A percentile compares a stretch with the other conserved stretches of the same genome.
These are phyloP conservation scores for Aspergillus calidoustus DNA, from an alignment of 2,329 filamentous ascomycete genomes.

Conservation along the genomic window DNA sequence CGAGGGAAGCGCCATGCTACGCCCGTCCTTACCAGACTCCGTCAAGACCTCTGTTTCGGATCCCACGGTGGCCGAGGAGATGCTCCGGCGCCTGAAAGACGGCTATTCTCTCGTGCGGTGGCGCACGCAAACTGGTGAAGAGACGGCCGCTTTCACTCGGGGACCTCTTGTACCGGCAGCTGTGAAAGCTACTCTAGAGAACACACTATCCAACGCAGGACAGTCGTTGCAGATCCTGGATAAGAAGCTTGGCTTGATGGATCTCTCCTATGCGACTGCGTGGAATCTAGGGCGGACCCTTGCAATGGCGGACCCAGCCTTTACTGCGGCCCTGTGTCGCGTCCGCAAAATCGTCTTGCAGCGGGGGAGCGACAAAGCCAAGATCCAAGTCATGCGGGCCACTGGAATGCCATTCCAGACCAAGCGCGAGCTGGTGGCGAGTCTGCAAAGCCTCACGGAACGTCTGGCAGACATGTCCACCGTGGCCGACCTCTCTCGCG, in stretches of 20 bases:
- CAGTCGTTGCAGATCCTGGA: conserved; percentile 49
- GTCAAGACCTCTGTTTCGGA: too few relatives aligned
- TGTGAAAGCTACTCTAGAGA: conserved; percentile 11
- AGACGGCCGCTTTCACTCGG: conserved; percentile 42
- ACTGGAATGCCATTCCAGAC: not conserved
- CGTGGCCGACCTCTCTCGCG: not conserved
- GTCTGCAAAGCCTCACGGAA: not conserved
- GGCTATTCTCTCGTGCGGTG: conserved; percentile 48
- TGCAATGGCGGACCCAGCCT: conserved; percentile 43
- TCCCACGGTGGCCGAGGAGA: not conserved
- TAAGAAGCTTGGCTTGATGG: conserved; percentile 45
- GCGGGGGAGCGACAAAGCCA: not conserved
- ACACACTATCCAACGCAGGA: conserved; percentile 38
- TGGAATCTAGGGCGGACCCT: conserved; percentile 51
- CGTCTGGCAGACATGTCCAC: not conserved
- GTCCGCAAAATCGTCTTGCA: conserved; percentile 24
- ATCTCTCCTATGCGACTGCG: conserved; percentile 50
- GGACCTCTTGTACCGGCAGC: conserved; percentile 44
- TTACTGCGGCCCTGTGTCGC: conserved; percentile 34
- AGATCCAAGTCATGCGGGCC: not conserved
- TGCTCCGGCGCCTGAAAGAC: conserved; percentile 30
- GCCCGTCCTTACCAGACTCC: not conserved
- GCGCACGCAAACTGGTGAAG: conserved; percentile 47
- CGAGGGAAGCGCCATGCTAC: conserved; percentile 22
- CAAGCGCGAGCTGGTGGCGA: not conserved